Percentiles rank a stretch among this genome's conserved stretches.
Evolutionary conservation across 2,329 filamentous ascomycete genomes (phyloP).

Genomic region (Penicillium expansum): DNA sequence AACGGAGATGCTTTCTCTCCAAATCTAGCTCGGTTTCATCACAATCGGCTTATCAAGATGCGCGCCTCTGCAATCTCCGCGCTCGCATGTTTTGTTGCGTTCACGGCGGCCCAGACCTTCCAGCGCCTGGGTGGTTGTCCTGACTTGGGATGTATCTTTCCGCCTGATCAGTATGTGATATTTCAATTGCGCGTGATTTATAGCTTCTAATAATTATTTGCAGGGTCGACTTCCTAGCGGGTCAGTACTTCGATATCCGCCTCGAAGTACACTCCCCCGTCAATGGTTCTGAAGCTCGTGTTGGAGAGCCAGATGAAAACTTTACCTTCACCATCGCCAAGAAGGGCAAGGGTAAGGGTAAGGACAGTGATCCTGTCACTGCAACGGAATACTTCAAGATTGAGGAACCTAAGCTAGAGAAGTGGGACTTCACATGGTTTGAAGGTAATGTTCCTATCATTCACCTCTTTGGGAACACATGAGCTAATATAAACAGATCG

Average conservation of each 20-base stretch:
- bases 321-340: conserved; percentile 72
- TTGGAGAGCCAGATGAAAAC: conserved; percentile 66
- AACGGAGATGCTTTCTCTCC: neutral
- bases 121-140: conserved; percentile 57
- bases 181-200: neutral
- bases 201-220: neutral
- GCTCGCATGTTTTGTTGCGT: conserved; percentile 26
- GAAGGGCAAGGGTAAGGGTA: conserved; percentile 45
- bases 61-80: conserved; percentile 24
- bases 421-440: conserved; percentile 80
- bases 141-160: conserved; percentile 56
- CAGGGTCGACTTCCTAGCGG: conserved; percentile 74
- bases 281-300: conserved; percentile 77
- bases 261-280: conserved; percentile 77
- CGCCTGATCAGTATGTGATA: conserved; percentile 54
- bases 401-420: conserved; percentile 69
- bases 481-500: conserved; percentile 51
- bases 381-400: conserved; percentile 68
- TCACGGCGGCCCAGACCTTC: conserved; percentile 51
- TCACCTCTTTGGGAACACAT: neutral
- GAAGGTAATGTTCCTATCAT: conserved; percentile 53
- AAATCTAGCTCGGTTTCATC: neutral
- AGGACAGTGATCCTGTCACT: conserved; percentile 40
- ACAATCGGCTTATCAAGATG: conserved; percentile 20
- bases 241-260: conserved; percentile 80